phyloP scores from a whole-genome alignment of 1,284 basidiomycete genomes.

The Vanrija pseudolonga region DNA sequence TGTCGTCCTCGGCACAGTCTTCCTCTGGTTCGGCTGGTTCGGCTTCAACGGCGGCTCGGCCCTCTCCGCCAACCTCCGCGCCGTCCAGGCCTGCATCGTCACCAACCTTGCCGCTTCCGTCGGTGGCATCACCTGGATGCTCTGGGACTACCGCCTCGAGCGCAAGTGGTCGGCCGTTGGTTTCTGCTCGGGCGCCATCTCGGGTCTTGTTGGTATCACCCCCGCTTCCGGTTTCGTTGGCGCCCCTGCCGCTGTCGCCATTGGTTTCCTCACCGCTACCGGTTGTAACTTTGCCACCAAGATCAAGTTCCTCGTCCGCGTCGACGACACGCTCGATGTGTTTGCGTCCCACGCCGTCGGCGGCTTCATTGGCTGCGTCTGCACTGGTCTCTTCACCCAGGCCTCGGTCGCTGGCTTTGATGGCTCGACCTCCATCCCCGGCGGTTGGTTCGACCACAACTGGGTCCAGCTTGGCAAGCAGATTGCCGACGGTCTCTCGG shows the following conservation, averaged over 20 bases:
- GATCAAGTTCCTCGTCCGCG: slow-evolving; percentile 63
- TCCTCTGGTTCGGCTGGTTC: slow-evolving; percentile 99
- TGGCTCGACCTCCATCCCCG: slow-evolving; percentile 65
- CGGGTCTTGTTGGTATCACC: slow-evolving; percentile 79
- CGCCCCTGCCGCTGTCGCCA: slow-evolving; percentile 71
- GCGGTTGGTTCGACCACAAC: slow-evolving; percentile 84
- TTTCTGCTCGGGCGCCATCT: slow-evolving; percentile 92
- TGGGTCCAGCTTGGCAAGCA: slow-evolving; percentile 77
- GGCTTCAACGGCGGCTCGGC: slow-evolving; percentile 77
- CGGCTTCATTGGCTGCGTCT: slow-evolving; percentile 66
- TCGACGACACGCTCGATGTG: slow-evolving; percentile 68
- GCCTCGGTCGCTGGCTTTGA: slow-evolving; percentile 77
- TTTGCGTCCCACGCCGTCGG: slow-evolving; percentile 88
- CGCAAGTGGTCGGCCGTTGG: slow-evolving; percentile 90
- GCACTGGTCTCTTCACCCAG: slow-evolving; percentile 84
- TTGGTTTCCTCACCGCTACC: slow-evolving; percentile 79
- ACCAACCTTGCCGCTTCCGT: slow-evolving; percentile 85
- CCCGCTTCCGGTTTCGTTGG: slow-evolving; percentile 88
- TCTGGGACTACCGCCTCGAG: slow-evolving; percentile 88
- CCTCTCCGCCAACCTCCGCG: slow-evolving; percentile 75
- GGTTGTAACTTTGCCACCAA: slow-evolving; percentile 92
- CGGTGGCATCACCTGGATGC: slow-evolving; percentile 92
- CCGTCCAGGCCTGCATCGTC: slow-evolving; percentile 83
- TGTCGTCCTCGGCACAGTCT: slow-evolving; percentile 84
- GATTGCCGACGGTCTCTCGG: slow-evolving; percentile 52